Evolutionary conservation across 2,329 filamentous ascomycete species (phyloP).

Genomic region (Epichloe amarillans): DNA sequence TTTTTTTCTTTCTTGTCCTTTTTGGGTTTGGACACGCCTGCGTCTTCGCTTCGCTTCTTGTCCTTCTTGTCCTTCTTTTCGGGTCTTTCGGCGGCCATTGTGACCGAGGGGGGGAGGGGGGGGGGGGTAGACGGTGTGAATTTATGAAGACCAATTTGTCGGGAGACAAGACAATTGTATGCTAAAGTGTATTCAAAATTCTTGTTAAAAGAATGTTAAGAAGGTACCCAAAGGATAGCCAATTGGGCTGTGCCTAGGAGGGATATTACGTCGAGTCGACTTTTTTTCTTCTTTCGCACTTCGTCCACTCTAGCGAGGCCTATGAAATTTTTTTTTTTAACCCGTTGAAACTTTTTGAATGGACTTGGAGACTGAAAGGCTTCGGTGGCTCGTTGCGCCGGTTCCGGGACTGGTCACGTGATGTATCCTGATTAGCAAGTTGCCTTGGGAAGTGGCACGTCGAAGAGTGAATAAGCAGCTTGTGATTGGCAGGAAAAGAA

Average conservation of each 20-base stretch:
- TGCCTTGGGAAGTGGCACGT: neutral
- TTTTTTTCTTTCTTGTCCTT: conserved; percentile 55
- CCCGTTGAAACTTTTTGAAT: conserved; percentile 18
- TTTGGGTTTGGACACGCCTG: conserved; percentile 40
- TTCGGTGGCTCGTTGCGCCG: conserved; percentile 21
- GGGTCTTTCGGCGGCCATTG: conserved; percentile 35
- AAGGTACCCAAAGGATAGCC: neutral
- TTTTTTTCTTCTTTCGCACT: neutral
- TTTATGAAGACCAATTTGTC: neutral
- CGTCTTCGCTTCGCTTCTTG: conserved; percentile 43
- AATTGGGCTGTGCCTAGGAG: conserved; percentile 10
- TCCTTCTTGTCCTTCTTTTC: conserved; percentile 45
- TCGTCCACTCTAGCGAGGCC: conserved; percentile 8
- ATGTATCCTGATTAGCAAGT: neutral
- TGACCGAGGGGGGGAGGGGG: conserved; percentile 4
- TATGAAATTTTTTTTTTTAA: conserved; percentile 21
- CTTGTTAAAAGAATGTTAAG: neutral
- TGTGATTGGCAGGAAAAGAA: neutral
- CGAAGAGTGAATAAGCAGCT: neutral
- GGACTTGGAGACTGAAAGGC: conserved; percentile 10
- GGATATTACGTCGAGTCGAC: neutral
- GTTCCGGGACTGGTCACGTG: conserved; percentile 13
- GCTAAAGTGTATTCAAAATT: neutral
- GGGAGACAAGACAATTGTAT: neutral
- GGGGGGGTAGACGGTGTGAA: too few species aligned